Percentiles rank a stretch among this genome's conserved stretches.
Evolutionary conservation across 2,329 filamentous ascomycete species (phyloP).

Genomic region (Exophiala bonariae): DNA sequence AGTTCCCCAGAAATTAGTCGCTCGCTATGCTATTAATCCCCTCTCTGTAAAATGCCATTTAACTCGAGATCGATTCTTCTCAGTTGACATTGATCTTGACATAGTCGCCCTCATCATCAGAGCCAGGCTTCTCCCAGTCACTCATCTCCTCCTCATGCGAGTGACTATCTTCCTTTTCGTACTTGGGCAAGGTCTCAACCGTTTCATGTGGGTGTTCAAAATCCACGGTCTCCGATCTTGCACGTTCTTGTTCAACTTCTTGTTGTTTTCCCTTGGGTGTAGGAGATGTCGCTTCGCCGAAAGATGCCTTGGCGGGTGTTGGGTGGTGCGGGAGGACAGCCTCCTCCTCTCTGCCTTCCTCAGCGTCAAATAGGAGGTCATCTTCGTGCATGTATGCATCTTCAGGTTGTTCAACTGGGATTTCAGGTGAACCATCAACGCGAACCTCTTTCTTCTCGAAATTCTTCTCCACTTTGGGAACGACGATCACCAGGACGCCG

Average conservation of each 20-base stretch:
- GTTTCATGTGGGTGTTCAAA: conserved; percentile 26
- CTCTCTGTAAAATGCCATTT: no score
- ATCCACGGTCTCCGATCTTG: conserved; percentile 30
- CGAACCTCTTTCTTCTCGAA: conserved; percentile 48
- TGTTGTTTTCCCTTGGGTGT: conserved; percentile 25
- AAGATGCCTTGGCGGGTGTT: conserved; percentile 5
- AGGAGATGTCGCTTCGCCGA: background rate
- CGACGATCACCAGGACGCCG: conserved; percentile 72
- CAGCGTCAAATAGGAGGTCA: conserved; percentile 48
- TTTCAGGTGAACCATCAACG: conserved; percentile 21
- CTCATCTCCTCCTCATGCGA: conserved; percentile 22
- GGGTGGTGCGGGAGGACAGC: conserved; percentile 1
- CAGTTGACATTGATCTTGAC: conserved; percentile 60
- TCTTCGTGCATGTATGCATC: conserved; percentile 40
- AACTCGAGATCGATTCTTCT: no score
- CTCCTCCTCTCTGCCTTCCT: conserved; percentile 34
- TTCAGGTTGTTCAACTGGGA: conserved; percentile 31
- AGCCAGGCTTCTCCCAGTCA: conserved; percentile 28
- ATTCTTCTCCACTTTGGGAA: conserved; percentile 70
- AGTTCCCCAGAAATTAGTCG: no score
- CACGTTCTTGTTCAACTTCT: conserved; percentile 19
- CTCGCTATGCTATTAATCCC: no score
- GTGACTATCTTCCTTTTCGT: conserved; percentile 26
- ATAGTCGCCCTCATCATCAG: conserved; percentile 44
- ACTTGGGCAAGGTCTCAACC: conserved; percentile 25